Percentiles rank a stretch among this genome's conserved stretches.
These are phyloP conservation scores for Globisporangium iwayamae DNA, from an alignment of 352 stramenopile genomes.

Conservation along the genomic window DNA sequence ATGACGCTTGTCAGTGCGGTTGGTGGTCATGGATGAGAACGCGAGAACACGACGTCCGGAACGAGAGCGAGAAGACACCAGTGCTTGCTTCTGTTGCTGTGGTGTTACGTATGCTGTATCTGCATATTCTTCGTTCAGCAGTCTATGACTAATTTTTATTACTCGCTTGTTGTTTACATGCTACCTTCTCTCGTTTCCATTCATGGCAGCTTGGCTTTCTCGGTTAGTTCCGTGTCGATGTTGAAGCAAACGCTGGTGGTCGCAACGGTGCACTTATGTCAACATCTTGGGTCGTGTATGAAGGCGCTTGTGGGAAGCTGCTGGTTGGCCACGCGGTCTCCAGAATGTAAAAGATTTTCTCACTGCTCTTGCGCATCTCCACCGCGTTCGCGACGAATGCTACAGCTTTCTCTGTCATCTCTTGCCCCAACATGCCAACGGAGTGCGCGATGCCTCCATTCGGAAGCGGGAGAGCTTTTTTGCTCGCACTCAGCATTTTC, in stretches of 20 bases:
- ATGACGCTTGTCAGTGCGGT: neutral
- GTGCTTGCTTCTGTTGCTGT: neutral
- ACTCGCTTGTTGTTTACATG: neutral
- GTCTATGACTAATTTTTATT: constrained; percentile 13
- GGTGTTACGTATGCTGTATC: neutral
- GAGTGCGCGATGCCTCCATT: constrained; percentile 8
- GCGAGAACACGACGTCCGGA: neutral
- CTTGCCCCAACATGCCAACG: constrained; percentile 37
- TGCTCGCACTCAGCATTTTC: constrained; percentile 1
- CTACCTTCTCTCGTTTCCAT: neutral
- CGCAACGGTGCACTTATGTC: constrained; percentile 7
- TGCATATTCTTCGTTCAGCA: neutral
- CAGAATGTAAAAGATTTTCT: constrained; percentile 39
- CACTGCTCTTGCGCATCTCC: constrained; percentile 30
- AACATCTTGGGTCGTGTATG: neutral
- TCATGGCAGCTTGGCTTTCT: neutral
- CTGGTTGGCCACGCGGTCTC: constrained; percentile 31
- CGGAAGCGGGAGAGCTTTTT: neutral
- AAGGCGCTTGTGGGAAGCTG: neutral
- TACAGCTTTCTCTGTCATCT: constrained; percentile 42
- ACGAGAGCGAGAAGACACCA: neutral
- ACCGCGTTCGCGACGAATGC: constrained; percentile 36
- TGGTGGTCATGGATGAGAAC: neutral
- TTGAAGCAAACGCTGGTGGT: constrained; percentile 28
- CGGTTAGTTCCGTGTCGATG: neutral